Evolutionary conservation across 805 yeast genomes (phyloP).

Genomic region (Candida ovalis): DNA sequence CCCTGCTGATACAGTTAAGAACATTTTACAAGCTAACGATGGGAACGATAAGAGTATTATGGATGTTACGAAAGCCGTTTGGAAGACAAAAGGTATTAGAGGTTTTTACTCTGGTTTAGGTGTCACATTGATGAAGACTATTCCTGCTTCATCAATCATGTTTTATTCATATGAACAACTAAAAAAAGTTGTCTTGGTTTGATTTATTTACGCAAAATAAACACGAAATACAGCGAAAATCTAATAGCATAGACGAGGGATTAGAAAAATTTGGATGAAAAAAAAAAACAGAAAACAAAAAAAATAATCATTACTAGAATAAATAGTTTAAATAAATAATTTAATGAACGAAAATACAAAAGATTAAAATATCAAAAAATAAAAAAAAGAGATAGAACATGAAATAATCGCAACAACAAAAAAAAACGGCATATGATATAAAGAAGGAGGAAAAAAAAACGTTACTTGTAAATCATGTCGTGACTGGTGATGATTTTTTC

Average conservation of each 20-base stretch:
- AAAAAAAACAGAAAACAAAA: not conserved
- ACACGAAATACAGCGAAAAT: not conserved
- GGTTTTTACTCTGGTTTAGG: constrained; percentile 85
- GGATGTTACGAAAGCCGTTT: constrained; percentile 38
- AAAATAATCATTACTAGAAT: too few relatives aligned
- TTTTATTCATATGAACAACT: constrained; percentile 74
- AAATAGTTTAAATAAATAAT: too few relatives aligned
- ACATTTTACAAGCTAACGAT: constrained; percentile 66
- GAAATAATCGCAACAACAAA: too few relatives aligned
- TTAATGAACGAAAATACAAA: too few relatives aligned
- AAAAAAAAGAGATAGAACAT: too few relatives aligned
- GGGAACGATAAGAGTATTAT: constrained; percentile 25
- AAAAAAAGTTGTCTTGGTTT: constrained; percentile 26
- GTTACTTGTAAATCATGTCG: not conserved
- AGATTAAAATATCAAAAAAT: too few relatives aligned
- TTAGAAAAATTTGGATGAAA: not conserved
- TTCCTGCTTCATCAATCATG: constrained; percentile 87
- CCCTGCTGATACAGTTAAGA: constrained; percentile 89
- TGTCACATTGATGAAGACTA: constrained; percentile 73
- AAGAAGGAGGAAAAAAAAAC: too few relatives aligned
- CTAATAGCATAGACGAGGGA: not conserved
- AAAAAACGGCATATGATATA: not conserved
- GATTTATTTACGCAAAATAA: too few relatives aligned
- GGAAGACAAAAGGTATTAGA: constrained; percentile 52
- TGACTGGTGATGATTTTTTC: not conserved